Conservation (phyloP, 2,329 filamentous ascomycete species). For the Fusarium piperis region DNA sequence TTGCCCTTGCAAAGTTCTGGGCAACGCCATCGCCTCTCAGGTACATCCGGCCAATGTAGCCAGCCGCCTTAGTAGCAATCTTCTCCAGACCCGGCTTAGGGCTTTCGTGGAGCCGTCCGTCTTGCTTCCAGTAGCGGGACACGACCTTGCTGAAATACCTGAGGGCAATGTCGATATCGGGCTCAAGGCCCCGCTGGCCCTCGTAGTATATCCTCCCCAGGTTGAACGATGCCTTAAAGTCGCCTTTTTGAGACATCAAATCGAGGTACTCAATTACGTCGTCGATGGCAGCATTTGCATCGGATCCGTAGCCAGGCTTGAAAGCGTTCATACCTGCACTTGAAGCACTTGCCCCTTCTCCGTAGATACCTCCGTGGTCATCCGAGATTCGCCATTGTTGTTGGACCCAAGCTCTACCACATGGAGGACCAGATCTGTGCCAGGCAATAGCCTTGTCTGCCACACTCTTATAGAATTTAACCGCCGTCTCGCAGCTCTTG, state of each 20-base stretch:
- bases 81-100: slow-evolving; percentile 78
- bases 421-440: slow-evolving; percentile 89
- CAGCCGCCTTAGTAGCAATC: slow-evolving; percentile 83
- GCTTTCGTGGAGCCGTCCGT: slow-evolving; percentile 78
- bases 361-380: slow-evolving; percentile 91
- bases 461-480: slow-evolving; percentile 89
- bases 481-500: slow-evolving; percentile 85
- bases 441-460: slow-evolving; percentile 92
- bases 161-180: slow-evolving; percentile 77
- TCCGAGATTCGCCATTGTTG: slow-evolving; percentile 90
- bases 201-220: slow-evolving; percentile 90
- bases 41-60: slow-evolving; percentile 89
- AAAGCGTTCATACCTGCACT: slow-evolving; percentile 87
- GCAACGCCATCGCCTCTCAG: slow-evolving; percentile 85
- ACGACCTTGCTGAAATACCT: slow-evolving; percentile 85
- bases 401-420: slow-evolving; percentile 79
- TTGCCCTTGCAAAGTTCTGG: slow-evolving; percentile 80
- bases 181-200: slow-evolving; percentile 77
- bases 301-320: slow-evolving; percentile 76
- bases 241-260: slow-evolving; percentile 88
- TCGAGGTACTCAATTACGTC: slow-evolving; percentile 96
- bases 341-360: slow-evolving; percentile 89
- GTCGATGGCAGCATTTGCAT: slow-evolving; percentile 86
- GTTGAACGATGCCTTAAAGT: slow-evolving; percentile 86
- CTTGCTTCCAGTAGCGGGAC: slow-evolving; percentile 81